Percentiles rank a stretch among this genome's conserved stretches.
Conservation (phyloP, 2,329 filamentous ascomycete genomes). For the Colletotrichum higginsianum region DNA sequence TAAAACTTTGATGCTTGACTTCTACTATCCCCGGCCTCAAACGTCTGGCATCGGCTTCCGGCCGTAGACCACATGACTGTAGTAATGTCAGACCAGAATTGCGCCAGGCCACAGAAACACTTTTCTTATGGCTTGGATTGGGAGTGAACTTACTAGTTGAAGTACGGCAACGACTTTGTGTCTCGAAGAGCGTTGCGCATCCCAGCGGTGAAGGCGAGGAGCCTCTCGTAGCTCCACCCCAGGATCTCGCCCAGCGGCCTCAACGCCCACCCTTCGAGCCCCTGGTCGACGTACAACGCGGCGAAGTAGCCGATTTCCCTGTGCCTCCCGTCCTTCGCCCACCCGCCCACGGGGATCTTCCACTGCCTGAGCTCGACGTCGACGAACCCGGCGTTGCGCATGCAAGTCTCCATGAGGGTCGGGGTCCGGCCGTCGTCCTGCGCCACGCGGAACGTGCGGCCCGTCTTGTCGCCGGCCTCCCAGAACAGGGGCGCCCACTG, state of each 20-base stretch:
- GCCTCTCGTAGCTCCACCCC: neutral
- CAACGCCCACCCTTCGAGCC: constrained; percentile 50
- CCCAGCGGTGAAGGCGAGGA: constrained; percentile 43
- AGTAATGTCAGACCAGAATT: neutral
- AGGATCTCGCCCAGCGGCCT: constrained; percentile 24
- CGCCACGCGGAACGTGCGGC: neutral
- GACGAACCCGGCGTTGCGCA: constrained; percentile 41
- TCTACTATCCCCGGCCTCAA: too few species aligned
- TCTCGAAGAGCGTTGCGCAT: constrained; percentile 46
- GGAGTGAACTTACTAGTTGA: constrained; percentile 44
- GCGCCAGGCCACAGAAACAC: too few species aligned
- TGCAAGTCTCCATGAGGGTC: constrained; percentile 24
- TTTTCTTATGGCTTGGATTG: too few species aligned
- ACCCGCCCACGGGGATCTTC: constrained; percentile 46
- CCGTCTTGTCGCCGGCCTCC: constrained; percentile 44
- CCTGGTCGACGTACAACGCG: constrained; percentile 45
- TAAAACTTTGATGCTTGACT: too few species aligned
- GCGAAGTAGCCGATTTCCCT: constrained; percentile 47
- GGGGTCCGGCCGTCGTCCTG: constrained; percentile 45
- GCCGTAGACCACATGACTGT: neutral
- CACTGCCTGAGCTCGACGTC: constrained; percentile 35
- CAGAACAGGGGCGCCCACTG: constrained; percentile 50
- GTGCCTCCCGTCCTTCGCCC: constrained; percentile 42
- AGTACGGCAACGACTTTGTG: constrained; percentile 45
- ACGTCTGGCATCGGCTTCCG: neutral